Evolutionary conservation across 2,329 filamentous ascomycete species (phyloP).

Genomic region (Phyllosticta citribraziliensis): DNA sequence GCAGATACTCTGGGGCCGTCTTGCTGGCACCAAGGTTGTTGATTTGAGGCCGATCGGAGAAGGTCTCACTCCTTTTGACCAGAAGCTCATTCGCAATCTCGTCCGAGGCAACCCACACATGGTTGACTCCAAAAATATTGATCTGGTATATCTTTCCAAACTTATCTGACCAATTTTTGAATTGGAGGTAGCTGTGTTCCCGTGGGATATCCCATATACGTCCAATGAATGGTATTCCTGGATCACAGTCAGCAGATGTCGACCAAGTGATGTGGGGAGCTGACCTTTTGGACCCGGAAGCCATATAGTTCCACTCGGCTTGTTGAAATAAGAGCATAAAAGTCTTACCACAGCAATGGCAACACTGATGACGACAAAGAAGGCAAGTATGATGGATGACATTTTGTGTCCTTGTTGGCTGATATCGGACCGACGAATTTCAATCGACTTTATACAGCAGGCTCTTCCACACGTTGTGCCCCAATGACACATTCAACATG

Average conservation of each 20-base stretch:
- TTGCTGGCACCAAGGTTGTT: constrained; percentile 2
- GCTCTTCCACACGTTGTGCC: background rate
- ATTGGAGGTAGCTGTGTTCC: background rate
- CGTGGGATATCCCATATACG: constrained; percentile 6
- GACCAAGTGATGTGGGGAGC: background rate
- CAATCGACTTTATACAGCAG: background rate
- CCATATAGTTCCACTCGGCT: background rate
- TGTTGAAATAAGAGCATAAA: background rate
- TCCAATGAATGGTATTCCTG: constrained; percentile 3
- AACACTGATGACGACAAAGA: background rate
- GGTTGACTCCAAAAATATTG: constrained; percentile 4
- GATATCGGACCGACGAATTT: background rate
- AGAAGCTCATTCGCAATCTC: constrained; percentile 10
- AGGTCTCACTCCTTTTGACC: background rate
- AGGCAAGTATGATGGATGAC: background rate
- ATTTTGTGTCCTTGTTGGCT: background rate
- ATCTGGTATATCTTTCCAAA: constrained; percentile 6
- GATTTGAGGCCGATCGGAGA: constrained; percentile 1
- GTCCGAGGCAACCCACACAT: constrained; percentile 6
- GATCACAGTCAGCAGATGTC: background rate
- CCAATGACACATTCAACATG: background rate
- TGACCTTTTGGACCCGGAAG: background rate
- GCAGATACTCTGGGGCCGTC: constrained; percentile 2
- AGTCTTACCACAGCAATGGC: background rate
- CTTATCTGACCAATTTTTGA: constrained; percentile 3